Evolutionary conservation across 148 eudicot genomes (phyloP), one percentile per base, ranked within the genome.

Genomic region (Camellia lanceoleosa): DNA sequence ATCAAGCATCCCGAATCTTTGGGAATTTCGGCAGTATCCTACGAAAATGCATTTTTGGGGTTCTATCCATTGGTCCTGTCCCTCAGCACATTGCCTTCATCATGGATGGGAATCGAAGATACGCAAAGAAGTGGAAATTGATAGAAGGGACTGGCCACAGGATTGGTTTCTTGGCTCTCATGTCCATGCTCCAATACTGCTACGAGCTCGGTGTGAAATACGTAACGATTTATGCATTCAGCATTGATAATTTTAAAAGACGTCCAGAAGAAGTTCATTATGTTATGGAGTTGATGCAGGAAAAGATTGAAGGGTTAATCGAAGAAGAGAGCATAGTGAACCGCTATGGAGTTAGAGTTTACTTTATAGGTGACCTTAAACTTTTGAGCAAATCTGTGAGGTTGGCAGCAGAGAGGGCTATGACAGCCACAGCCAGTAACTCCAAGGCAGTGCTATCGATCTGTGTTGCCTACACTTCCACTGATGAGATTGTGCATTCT

Each of bases 41-140:
- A 16, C 80, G 91, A 62, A 85, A 73, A 81, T 87, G 85, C 74
- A 58, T 92, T 13, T 86, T 89, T 75, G 64, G 84, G 42, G 74
- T 88, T 64, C 89, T 90, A 61, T 86, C 88, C 1, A 23, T 73
- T 41, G 92, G 91, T 38, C 90, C 92, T 8, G 82, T 90, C 44
- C 97, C 97, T 1, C 56, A 75, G 66, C 97, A 90, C 86, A 82
- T 92, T 52, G 93, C 94, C 19, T 89, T 92, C 81, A 90, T 92
- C 46, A 86, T 92, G 89, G 97, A 92, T 73, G 94, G 97, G 55
- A 92, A 92, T 78, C 85, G 97, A 80, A 89, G 97, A 81, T 92
- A 86, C 59, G 84, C 90, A 12, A 89, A 85, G 85, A 89, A 84
- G 76, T 74, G 65, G 76, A 89, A 88, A 30, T 61, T 90, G 64